Evolutionary conservation across 2,329 filamentous ascomycete genomes (phyloP), one percentile per base, ranked within the genome.

Genomic region (Beauveria asiatica): DNA sequence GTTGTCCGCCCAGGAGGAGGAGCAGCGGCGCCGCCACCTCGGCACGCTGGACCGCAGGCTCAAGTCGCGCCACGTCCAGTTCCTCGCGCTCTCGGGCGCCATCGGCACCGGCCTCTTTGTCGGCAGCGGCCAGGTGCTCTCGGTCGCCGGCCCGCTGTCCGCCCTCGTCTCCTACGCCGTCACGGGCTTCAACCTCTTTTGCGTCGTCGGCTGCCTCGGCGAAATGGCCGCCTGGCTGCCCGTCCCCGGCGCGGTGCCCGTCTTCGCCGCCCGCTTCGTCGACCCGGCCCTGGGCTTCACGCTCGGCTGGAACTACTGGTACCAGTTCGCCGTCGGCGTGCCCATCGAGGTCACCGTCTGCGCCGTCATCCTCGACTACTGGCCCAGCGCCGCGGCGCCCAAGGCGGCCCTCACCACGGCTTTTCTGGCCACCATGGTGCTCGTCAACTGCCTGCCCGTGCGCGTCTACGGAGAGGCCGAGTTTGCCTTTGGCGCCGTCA

Each of bases 181-280:
- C 60, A 78, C 75, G 3, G 78, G 77, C 1, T 73, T 77, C 63
- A 76, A 78, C 52, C 70, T 80, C n/a, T 79, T 73, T 66, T 78
- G 75, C 55, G 77, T 80, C 33, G 77, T 80, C 60, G 72, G 73
- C 63, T 71, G 72, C 66, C 79, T 86, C 59, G 78, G 78, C 21
- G 81, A 84, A 70, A 82, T 87, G 74, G 82, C 83, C 23, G 79
- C 84, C 37, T 86, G 83, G 75, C 78, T 87, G 56, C 82, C 84
- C 3, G 70, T 85, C 63, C 75, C 82, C 30, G 79, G 80, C n/a
- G 78, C 78, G 5, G 76, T 82, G 8, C 75, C 78, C 5, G 70
- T 79, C 25, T 81, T 80, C 54, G 78, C 78, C 10, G 70, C 75
- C 19, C 74, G 77, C n/a, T 80, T 74, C 60, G 76, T 79, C 53